Evolutionary conservation across 306 rosid species (phyloP), one percentile per base, ranked within the genome.

Genomic region (Acacia melanoxylon): DNA sequence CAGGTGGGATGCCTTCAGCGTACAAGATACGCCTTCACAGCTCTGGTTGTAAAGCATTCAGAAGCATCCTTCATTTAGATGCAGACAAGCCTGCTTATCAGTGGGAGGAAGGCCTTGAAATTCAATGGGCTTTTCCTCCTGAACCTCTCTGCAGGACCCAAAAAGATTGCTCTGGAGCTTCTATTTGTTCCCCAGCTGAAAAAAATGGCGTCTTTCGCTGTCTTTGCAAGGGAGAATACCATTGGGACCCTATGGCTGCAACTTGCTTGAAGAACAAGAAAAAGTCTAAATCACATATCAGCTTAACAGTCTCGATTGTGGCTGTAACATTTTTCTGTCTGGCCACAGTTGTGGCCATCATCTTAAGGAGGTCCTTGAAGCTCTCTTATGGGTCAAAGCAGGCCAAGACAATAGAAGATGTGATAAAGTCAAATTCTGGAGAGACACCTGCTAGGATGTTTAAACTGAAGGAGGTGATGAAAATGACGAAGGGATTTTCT

Each of bases 61-160:
- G 96, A 86, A 95, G 99, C 86, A 84, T 93, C 77, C 83, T 92
- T 85, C 89, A 91, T 79, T 88, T 92, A 86, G 88, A 90, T 75
- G 84, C 75, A 72, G 82, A 78, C 35, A 88, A 90, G 81, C 90
- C 91, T 46, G 86, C 92, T 7, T 84, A 69, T 75, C 90, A 89
- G 61, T 95, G 98, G 99, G 93, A 92, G 76, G 97, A 92, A 72
- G 98, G 98, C 9, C 81, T 95, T 81, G 98, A 95, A 85, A 89
- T 95, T 89, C 99, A 93, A 77, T 93, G 98, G 99, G 5, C 84
- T 77, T 81, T 89, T 73, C 97, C 99, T 59, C 76, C 76, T 33
- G 99, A 93, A 87, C 94, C 97, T 4, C 46, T 83, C n/a, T 95
- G 97, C 68, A 89, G 74, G 70, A 76, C 88, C 20, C 99, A 93